Evolutionary conservation across 1,284 basidiomycete species (phyloP).

Genomic region (Naganishia cerealis): DNA sequence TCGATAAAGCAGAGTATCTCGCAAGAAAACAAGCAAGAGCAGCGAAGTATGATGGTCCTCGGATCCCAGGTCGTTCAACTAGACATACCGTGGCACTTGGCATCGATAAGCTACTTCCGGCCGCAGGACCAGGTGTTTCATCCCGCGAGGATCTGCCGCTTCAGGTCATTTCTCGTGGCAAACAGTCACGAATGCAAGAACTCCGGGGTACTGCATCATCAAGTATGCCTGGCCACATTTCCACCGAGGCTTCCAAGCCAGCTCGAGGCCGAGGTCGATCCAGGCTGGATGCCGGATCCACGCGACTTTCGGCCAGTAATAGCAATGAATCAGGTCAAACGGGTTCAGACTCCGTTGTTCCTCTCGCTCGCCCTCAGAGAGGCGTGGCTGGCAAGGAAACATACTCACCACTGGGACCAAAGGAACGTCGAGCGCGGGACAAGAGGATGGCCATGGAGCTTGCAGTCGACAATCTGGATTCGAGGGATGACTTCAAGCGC

Average conservation of each 20-base stretch:
- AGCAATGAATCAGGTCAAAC: not conserved
- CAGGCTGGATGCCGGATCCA: not conserved
- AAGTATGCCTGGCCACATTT: not conserved
- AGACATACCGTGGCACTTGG: constrained; percentile 27
- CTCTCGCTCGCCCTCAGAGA: constrained; percentile 35
- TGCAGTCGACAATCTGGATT: constrained; percentile 68
- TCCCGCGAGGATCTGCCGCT: not conserved
- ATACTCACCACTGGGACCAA: constrained; percentile 50
- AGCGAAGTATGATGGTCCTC: constrained; percentile 10
- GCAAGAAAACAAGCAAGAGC: constrained; percentile 40
- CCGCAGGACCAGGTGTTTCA: not conserved
- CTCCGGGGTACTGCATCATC: not conserved
- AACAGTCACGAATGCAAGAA: not conserved
- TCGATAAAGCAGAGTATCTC: constrained; percentile 36
- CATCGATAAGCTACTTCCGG: constrained; percentile 8
- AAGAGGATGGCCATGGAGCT: constrained; percentile 39
- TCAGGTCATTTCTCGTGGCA: not conserved
- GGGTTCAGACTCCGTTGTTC: constrained; percentile 3
- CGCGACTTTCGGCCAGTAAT: not conserved
- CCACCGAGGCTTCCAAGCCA: not conserved
- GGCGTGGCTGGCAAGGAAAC: constrained; percentile 48
- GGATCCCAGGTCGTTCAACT: constrained; percentile 6
- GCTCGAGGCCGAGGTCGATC: constrained; percentile 2
- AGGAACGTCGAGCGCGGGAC: constrained; percentile 49
- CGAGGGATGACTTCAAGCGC: constrained; percentile 62